phyloP scores from a whole-genome alignment of 177 flowering plant genomes.

The Vitis hybrid region DNA sequence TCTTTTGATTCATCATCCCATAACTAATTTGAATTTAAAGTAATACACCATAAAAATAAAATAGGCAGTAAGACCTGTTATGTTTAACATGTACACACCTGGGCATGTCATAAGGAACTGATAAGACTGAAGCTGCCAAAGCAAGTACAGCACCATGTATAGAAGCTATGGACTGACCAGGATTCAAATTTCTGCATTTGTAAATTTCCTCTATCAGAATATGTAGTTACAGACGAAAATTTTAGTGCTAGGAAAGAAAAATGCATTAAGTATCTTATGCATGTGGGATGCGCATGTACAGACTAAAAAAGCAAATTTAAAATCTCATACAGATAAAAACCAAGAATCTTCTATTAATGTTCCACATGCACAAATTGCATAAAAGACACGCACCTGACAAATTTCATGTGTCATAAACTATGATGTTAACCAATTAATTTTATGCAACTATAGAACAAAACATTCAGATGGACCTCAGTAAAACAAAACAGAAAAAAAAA shows the following conservation, averaged over 20 bases:
- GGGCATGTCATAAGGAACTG: slow-evolving; percentile 98
- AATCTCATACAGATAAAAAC: slow-evolving; percentile 1
- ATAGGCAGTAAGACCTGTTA: not conserved
- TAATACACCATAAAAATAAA: not conserved
- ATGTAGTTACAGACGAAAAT: not conserved
- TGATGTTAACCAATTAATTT: no score
- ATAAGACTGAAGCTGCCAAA: slow-evolving; percentile 86
- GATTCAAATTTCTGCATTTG: slow-evolving; percentile 45
- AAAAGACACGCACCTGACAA: not conserved
- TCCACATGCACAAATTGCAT: not conserved
- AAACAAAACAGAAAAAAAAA: no score
- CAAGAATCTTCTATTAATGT: not conserved
- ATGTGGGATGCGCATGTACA: not conserved
- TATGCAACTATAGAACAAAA: no score
- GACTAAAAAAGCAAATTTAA: not conserved
- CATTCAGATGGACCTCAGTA: no score
- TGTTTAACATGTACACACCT: slow-evolving; percentile 43
- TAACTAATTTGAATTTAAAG: not conserved
- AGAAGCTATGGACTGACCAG: slow-evolving; percentile 53
- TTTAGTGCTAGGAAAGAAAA: not conserved
- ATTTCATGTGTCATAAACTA: no score
- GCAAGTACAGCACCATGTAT: slow-evolving; percentile 91
- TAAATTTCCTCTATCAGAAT: no score
- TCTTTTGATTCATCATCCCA: not conserved
- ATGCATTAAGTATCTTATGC: not conserved